Evolutionary conservation across 176 grass and related monocot genomes (phyloP).

Genomic region (Raddia distichophylla): DNA sequence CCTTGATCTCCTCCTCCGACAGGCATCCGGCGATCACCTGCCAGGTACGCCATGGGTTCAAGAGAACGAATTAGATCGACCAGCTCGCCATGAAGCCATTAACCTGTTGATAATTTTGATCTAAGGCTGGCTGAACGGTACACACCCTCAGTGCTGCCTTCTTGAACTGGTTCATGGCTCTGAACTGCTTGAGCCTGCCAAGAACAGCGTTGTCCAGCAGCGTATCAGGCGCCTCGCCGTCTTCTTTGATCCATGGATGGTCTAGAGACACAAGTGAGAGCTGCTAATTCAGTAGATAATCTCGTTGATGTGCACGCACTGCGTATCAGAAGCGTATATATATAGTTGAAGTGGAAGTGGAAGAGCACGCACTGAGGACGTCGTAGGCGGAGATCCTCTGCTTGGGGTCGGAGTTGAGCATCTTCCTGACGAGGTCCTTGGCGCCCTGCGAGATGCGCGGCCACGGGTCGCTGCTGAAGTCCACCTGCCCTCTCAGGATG

Average conservation of each 20-base stretch:
- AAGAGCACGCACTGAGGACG: conserved; percentile 61
- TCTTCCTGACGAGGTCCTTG: conserved; percentile 77
- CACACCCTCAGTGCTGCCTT: conserved; percentile 65
- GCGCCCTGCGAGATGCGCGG: conserved; percentile 72
- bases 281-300: too few species aligned
- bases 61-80: neutral
- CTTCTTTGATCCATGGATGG: conserved; percentile 85
- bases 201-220: conserved; percentile 81
- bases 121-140: neutral
- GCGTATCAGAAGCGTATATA: too few species aligned
- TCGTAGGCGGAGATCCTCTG: conserved; percentile 71
- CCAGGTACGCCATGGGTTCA: neutral
- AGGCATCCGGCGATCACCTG: conserved; percentile 79
- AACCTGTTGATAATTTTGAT: neutral
- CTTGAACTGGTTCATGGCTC: conserved; percentile 91
- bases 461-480: conserved; percentile 77
- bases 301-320: too few species aligned
- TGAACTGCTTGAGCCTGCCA: conserved; percentile 82
- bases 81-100: neutral
- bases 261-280: conserved; percentile 32
- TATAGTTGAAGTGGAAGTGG: too few species aligned
- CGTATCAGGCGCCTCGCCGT: conserved; percentile 84
- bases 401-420: conserved; percentile 69
- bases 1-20: conserved; percentile 88
- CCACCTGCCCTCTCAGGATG: conserved; percentile 70